phyloP scores from a whole-genome alignment of 441 rosid genomes.

The Euphorbia corollata region DNA sequence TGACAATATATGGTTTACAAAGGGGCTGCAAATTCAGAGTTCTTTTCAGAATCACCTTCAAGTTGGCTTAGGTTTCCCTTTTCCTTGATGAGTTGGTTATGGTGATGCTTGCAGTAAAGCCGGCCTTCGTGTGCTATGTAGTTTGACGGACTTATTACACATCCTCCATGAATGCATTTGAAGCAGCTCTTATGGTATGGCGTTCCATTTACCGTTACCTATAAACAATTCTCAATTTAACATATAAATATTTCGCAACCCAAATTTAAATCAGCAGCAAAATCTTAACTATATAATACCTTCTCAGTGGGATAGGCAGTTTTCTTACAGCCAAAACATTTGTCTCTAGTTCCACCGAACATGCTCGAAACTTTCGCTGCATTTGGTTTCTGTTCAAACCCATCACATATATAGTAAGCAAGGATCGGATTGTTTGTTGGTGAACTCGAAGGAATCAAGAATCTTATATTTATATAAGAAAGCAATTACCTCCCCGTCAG shows the following conservation, averaged over 20 bases:
- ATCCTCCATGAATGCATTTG: slow-evolving; percentile 96
- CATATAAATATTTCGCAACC: no score
- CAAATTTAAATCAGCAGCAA: no score
- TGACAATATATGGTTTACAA: no score
- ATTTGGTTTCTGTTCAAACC: slow-evolving; percentile 55
- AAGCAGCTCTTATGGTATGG: slow-evolving; percentile 90
- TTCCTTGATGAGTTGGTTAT: slow-evolving; percentile 85
- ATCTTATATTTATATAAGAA: slow-evolving; percentile 5
- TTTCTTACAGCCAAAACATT: slow-evolving; percentile 75
- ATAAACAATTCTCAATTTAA: slow-evolving; percentile 2
- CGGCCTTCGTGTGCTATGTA: slow-evolving; percentile 88
- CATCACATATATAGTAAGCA: no score
- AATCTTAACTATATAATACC: slow-evolving; percentile 28
- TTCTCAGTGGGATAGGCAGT: slow-evolving; percentile 95
- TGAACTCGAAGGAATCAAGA: not conserved
- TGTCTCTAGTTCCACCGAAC: slow-evolving; percentile 92
- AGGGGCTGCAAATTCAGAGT: no score
- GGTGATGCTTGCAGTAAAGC: slow-evolving; percentile 95
- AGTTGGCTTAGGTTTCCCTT: slow-evolving; percentile 96
- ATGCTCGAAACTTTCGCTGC: slow-evolving; percentile 69
- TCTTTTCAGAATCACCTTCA: slow-evolving; percentile 25
- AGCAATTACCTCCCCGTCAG: slow-evolving; percentile 63
- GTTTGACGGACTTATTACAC: slow-evolving; percentile 83
- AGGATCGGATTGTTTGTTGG: no score
- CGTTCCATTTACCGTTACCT: slow-evolving; percentile 95